Evolutionary conservation across 176 grass and related monocot species (phyloP).

Genomic region (Triticum timopheevii): DNA sequence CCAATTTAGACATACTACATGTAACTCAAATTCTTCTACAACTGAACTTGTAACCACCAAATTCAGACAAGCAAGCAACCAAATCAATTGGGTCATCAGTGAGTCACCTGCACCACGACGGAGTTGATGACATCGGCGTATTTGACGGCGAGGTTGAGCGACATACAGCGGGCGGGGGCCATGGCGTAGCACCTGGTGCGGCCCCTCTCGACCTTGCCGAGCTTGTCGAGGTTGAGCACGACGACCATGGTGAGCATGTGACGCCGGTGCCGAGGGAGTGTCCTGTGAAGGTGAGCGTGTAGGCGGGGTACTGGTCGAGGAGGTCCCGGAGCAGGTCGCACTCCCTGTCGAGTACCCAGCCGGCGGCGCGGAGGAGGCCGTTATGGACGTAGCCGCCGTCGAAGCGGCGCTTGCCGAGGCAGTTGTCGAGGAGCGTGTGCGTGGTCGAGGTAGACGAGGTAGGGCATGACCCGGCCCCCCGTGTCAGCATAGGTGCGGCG

Average conservation of each 20-base stretch:
- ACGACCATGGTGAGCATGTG: slow-evolving; percentile 81
- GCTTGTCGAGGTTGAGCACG: slow-evolving; percentile 71
- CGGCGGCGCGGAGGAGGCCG: slow-evolving; percentile 66
- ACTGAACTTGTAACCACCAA: too few relatives aligned
- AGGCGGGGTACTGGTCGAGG: slow-evolving; percentile 52
- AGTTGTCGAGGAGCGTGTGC: too few relatives aligned
- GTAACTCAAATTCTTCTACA: too few relatives aligned
- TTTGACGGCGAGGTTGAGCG: slow-evolving; percentile 76
- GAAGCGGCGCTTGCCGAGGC: slow-evolving; percentile 72
- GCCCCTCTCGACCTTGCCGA: slow-evolving; percentile 50
- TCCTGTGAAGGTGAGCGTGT: slow-evolving; percentile 79
- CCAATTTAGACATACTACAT: too few relatives aligned
- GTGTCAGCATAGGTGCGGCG: too few relatives aligned
- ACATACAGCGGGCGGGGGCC: slow-evolving; percentile 84
- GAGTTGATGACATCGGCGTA: slow-evolving; percentile 91
- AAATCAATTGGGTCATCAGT: neutral
- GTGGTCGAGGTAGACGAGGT: too few relatives aligned
- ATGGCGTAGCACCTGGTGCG: slow-evolving; percentile 75
- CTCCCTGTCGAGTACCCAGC: slow-evolving; percentile 71
- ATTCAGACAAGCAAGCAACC: too few relatives aligned
- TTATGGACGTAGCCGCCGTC: slow-evolving; percentile 90
- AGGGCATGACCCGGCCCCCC: too few relatives aligned
- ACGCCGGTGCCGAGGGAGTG: slow-evolving; percentile 67
- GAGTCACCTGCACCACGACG: slow-evolving; percentile 68
- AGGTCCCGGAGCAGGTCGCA: slow-evolving; percentile 66